Base-by-base conservation (phyloP, 2,329 filamentous ascomycete species). In the Penicillium sp. region DNA sequence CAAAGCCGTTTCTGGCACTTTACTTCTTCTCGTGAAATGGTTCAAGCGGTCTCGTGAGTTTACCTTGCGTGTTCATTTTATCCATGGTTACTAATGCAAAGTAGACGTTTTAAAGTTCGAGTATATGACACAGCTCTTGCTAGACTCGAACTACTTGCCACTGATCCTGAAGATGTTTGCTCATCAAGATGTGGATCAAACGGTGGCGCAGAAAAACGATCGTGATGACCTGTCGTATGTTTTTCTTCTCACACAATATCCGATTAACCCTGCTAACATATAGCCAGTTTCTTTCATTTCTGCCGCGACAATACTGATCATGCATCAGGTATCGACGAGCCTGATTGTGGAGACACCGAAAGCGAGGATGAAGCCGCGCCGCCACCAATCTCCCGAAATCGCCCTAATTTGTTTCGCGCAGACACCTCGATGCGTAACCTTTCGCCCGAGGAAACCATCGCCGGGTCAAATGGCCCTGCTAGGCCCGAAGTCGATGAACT, bases 61-160 rank as follows among this genome's bases (percentile, higher is more conserved):
- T 21, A n/a, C 16, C 8, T 10, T 8, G 19, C 5, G 3, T 16
- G 21, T 4, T 4, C 3, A 31, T 1, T 21, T 14, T 13, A 13
- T 19, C 7, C 11, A 46, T 29, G 39, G 33, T 46, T 14, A 63
- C 59, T 71, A 55, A 67, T 47, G 8, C 21, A 4, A 45, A 4
- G 5, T 48, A 96, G 91, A 99, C 71, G 85, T 98, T 27, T 80
- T 99, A 63, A 96, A 97, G 71, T 97, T 95, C 65, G 95, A 99
- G 76, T 98, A 97, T 69, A 79, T 99, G 69, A 93, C 92, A 0
- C 95, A 99, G 70, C 83, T 99, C 3, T 80, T 99, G 11, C 83
- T 99, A 27, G 95, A 99, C 74, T 95, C 91, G 4, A 98, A 96
- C 73, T 99, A 97, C 72, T 82, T 99, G 7, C 93, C 93, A 1